Conservation (phyloP, 2,329 filamentous ascomycete species). For the Pseudogymnoascus destructans region DNA sequence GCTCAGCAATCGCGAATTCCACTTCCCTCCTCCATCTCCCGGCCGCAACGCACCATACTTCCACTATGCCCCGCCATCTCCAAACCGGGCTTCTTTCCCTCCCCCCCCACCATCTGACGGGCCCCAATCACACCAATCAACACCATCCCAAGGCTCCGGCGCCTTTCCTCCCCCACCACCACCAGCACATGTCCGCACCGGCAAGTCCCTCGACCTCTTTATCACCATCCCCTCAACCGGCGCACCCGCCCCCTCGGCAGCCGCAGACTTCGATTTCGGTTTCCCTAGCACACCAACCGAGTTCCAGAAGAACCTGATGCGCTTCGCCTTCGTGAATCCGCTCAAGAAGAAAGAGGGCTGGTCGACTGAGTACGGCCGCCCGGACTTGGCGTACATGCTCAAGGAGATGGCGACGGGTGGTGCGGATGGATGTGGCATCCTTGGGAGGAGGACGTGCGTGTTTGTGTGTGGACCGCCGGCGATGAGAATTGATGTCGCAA, state of each 20-base stretch:
- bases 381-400: slow-evolving; percentile 77
- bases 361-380: slow-evolving; percentile 84
- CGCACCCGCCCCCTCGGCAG: background rate
- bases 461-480: slow-evolving; percentile 83
- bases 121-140: slow-evolving; percentile 16
- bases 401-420: slow-evolving; percentile 68
- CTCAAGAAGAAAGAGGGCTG: slow-evolving; percentile 65
- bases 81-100: slow-evolving; percentile 24
- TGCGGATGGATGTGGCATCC: slow-evolving; percentile 49
- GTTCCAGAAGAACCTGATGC: slow-evolving; percentile 80
- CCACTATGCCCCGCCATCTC: slow-evolving; percentile 42
- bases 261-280: slow-evolving; percentile 56
- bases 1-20: slow-evolving; percentile 32
- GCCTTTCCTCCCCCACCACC: slow-evolving; percentile 13
- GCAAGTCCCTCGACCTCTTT: slow-evolving; percentile 19
- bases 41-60: slow-evolving; percentile 42
- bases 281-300: slow-evolving; percentile 76
- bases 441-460: slow-evolving; percentile 72
- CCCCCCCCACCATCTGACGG: slow-evolving; percentile 17
- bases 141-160: slow-evolving; percentile 12
- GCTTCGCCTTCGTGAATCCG: slow-evolving; percentile 68
- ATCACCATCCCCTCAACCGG: slow-evolving; percentile 17
- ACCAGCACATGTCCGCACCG: slow-evolving; percentile 12
- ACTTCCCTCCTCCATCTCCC: slow-evolving; percentile 40
- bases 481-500: slow-evolving; percentile 82